Conservation (phyloP, 805 yeast genomes). For the Ogataea sp. region DNA sequence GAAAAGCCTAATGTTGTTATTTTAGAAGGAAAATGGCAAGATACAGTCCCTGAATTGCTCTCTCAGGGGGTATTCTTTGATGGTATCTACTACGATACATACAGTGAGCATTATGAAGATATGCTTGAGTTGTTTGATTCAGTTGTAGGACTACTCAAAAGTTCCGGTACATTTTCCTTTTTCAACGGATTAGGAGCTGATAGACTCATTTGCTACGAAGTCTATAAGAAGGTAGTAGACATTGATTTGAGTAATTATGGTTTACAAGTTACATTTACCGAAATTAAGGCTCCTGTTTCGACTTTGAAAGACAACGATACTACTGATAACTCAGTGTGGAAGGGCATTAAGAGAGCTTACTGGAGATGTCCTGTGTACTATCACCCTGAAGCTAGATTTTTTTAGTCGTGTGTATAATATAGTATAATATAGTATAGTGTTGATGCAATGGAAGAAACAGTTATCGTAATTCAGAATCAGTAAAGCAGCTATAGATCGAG, state of each 20-base stretch:
- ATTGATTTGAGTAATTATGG: conserved; percentile 79
- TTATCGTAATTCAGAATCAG: too few relatives aligned
- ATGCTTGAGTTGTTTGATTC: conserved; percentile 80
- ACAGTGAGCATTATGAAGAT: conserved; percentile 84
- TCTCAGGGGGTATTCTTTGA: conserved; percentile 67
- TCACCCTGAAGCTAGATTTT: conserved; percentile 54
- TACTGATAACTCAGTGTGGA: conserved; percentile 45
- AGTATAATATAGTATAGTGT: too few relatives aligned
- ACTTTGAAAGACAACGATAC: conserved; percentile 27
- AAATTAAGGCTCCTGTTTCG: conserved; percentile 36
- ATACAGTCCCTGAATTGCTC: conserved; percentile 56
- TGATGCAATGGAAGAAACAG: too few relatives aligned
- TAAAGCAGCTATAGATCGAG: too few relatives aligned
- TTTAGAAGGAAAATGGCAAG: conserved; percentile 92
- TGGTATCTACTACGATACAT: conserved; percentile 91
- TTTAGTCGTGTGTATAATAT: background rate
- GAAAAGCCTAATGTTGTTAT: conserved; percentile 63
- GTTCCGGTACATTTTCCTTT: conserved; percentile 80
- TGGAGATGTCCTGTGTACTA: conserved; percentile 64
- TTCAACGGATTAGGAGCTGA: conserved; percentile 90
- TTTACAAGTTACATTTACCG: conserved; percentile 48
- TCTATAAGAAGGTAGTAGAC: conserved; percentile 75
- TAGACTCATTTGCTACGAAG: conserved; percentile 67
- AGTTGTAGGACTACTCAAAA: conserved; percentile 73
- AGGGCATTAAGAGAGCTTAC: conserved; percentile 51